phyloP scores from a whole-genome alignment of 1,284 basidiomycete species.

The Sporisorium reilianum region DNA sequence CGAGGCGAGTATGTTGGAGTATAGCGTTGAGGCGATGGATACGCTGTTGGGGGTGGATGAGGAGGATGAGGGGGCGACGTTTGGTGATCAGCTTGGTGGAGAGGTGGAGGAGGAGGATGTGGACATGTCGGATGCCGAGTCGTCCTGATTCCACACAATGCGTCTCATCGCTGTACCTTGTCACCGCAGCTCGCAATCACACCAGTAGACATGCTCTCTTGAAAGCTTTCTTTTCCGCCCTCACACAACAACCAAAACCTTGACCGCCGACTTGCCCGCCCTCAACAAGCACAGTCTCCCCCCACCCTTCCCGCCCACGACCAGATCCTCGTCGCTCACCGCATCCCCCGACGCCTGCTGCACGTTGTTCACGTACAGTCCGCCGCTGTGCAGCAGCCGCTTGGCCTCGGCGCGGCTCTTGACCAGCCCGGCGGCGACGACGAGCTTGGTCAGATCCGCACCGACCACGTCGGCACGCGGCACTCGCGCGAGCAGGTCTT shows the following conservation, averaged over 20 bases:
- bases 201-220: background rate
- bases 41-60: conserved; percentile 52
- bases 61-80: conserved; percentile 14
- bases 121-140: conserved; percentile 22
- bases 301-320: background rate
- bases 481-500: conserved; percentile 1
- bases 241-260: conserved; percentile 9
- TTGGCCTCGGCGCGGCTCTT: conserved; percentile 36
- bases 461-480: conserved; percentile 6
- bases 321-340: conserved; percentile 12
- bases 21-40: conserved; percentile 91
- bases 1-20: conserved; percentile 94
- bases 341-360: background rate
- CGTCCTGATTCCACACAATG: background rate
- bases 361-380: conserved; percentile 41
- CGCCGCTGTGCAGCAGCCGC: conserved; percentile 22
- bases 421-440: conserved; percentile 9
- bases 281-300: conserved; percentile 13
- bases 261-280: conserved; percentile 24
- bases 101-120: conserved; percentile 3
- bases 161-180: background rate
- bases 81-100: conserved; percentile 27
- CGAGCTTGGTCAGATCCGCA: conserved; percentile 10
- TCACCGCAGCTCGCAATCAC: too few species aligned
- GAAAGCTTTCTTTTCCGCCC: background rate